Evolutionary conservation across 2,329 filamentous ascomycete species (phyloP).

Genomic region (Chaetomium sp.): DNA sequence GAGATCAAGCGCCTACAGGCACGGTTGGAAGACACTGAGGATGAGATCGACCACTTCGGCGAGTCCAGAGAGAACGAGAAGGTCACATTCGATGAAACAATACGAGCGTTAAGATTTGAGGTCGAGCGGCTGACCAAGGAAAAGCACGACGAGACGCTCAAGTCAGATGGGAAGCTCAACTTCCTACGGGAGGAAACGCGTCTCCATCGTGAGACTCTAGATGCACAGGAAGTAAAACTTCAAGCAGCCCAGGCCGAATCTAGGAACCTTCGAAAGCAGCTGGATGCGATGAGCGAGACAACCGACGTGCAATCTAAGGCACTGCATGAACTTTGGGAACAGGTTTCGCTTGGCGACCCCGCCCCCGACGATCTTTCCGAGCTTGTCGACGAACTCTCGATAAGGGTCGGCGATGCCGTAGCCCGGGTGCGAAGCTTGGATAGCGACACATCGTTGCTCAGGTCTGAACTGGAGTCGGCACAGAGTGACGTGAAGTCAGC

Average conservation of each 20-base stretch:
- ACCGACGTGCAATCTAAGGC: conserved; percentile 46
- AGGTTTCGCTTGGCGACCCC: conserved; percentile 47
- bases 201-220: conserved; percentile 53
- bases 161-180: conserved; percentile 55
- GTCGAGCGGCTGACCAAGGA: conserved; percentile 57
- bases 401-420: conserved; percentile 51
- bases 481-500: conserved; percentile 49
- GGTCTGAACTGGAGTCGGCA: conserved; percentile 56
- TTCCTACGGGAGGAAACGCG: conserved; percentile 55
- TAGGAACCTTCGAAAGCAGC: conserved; percentile 44
- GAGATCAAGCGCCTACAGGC: conserved; percentile 72
- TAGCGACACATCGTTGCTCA: conserved; percentile 52
- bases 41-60: conserved; percentile 79
- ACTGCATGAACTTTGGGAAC: conserved; percentile 52
- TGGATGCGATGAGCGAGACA: conserved; percentile 45
- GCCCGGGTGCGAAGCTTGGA: conserved; percentile 56
- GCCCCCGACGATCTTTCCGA: conserved; percentile 51
- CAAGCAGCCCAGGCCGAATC: conserved; percentile 49
- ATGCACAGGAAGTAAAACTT: conserved; percentile 52
- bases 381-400: conserved; percentile 54
- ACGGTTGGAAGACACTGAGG: conserved; percentile 81
- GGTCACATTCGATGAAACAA: conserved; percentile 59
- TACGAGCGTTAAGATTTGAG: conserved; percentile 64
- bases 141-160: conserved; percentile 49
- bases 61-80: conserved; percentile 80